Percentiles rank a stretch among this genome's conserved stretches.
Conservation (phyloP, 495 filamentous ascomycete species). For the Tuber borchii region DNA sequence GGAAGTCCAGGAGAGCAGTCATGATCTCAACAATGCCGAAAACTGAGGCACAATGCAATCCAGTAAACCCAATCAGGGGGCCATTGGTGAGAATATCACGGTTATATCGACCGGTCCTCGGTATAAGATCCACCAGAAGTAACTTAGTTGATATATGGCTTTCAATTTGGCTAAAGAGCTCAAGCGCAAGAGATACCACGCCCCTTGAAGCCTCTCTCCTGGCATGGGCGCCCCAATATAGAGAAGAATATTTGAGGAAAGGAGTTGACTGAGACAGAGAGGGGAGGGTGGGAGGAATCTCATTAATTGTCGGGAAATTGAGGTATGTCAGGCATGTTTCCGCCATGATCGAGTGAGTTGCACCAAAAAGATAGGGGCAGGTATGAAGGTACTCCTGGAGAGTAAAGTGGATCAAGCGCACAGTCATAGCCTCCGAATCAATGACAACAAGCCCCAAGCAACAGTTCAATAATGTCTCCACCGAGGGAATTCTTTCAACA, state of each 20-base stretch:
- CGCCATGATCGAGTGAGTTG: not conserved
- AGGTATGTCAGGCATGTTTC: not conserved
- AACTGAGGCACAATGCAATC: not conserved
- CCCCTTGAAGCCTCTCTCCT: not conserved
- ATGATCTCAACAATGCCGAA: not conserved
- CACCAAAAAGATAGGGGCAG: not conserved
- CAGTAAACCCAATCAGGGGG: not conserved
- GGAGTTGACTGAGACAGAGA: not conserved
- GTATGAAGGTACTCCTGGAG: not conserved
- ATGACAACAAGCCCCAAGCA: not conserved
- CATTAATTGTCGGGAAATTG: not conserved
- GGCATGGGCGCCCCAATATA: not conserved
- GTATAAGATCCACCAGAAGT: not conserved
- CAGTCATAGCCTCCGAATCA: not conserved
- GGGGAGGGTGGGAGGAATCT: not conserved
- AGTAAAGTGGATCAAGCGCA: not conserved
- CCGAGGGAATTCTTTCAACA: too few relatives aligned
- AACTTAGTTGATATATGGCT: not conserved
- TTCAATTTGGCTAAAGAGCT: not conserved
- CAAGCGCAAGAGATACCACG: not conserved
- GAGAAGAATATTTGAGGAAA: not conserved
- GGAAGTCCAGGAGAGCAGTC: not conserved
- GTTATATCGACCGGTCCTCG: not conserved
- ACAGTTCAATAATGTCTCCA: too few relatives aligned
- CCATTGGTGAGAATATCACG: not conserved